Percentiles rank a stretch among this genome's conserved stretches.
phyloP scores from a whole-genome alignment of 768 basidiomycete genomes.

The Tephrocybe sp. region DNA sequence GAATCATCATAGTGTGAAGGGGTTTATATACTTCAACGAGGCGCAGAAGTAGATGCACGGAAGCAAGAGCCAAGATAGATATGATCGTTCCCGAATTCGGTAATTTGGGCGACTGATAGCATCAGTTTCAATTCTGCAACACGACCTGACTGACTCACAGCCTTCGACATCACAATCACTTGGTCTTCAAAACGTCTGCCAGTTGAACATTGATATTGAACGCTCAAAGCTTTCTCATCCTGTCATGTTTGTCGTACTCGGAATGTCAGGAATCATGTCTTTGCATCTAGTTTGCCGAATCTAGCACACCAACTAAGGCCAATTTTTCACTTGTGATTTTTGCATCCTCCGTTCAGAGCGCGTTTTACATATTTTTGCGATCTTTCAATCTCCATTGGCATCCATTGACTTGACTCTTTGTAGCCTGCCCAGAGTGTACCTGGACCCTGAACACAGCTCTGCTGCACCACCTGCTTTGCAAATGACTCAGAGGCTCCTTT shows the following conservation, averaged over 20 bases:
- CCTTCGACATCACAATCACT: background rate
- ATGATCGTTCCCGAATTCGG: background rate
- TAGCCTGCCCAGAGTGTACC: background rate
- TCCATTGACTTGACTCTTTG: background rate
- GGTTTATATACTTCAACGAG: slow-evolving; percentile 10
- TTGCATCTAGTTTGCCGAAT: too few relatives aligned
- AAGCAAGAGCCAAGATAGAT: background rate
- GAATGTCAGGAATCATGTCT: too few relatives aligned
- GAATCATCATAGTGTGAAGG: slow-evolving; percentile 2
- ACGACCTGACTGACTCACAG: background rate
- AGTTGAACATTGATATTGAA: background rate
- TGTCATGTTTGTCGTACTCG: background rate
- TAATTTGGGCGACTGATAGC: background rate
- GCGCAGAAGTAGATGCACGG: background rate
- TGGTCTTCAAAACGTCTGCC: background rate
- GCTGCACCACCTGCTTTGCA: too few relatives aligned
- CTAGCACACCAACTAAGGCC: background rate
- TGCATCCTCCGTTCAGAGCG: slow-evolving; percentile 12
- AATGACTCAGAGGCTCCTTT: slow-evolving; percentile 1
- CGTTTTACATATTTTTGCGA: slow-evolving; percentile 3
- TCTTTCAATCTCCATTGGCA: background rate
- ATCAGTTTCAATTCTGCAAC: slow-evolving; percentile 10
- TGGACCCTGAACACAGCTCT: slow-evolving; percentile 8
- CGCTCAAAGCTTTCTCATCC: background rate
- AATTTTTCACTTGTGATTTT: background rate